Percentiles rank a stretch among this genome's conserved stretches.
Conservation (phyloP, 495 filamentous ascomycete species). For the Penicillium arizonense region DNA sequence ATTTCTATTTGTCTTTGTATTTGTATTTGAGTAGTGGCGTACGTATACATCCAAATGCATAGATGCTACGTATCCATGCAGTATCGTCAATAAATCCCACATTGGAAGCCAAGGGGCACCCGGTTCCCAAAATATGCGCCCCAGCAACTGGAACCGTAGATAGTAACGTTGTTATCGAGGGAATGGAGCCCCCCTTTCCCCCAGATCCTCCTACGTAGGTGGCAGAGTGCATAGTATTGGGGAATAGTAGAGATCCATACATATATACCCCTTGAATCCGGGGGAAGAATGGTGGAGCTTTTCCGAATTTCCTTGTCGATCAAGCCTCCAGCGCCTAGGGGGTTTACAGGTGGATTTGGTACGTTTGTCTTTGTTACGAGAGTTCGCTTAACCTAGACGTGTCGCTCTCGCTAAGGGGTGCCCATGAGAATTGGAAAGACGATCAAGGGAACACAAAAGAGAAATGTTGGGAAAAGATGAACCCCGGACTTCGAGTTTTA, state of each 20-base stretch:
- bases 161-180: no score
- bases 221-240: conserved; percentile 4
- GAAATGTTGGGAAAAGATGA: background rate
- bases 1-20: no score
- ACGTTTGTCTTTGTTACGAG: conserved; percentile 1
- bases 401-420: no score
- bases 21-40: no score
- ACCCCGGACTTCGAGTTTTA: background rate
- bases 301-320: background rate
- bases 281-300: conserved; percentile 9
- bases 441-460: no score
- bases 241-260: background rate
- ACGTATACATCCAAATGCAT: no score
- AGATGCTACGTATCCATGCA: no score
- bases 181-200: conserved; percentile 2
- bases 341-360: background rate
- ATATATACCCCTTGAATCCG: conserved; percentile 6
- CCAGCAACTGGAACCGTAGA: no score
- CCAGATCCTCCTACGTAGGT: background rate
- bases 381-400: no score
- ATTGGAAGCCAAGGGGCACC: no score
- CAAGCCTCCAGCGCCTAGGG: background rate
- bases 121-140: no score
- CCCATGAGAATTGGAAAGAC: background rate
- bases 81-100: no score